Evolutionary conservation across 257 asterid genomes (phyloP).

Genomic region (Verbascum thapsus): DNA sequence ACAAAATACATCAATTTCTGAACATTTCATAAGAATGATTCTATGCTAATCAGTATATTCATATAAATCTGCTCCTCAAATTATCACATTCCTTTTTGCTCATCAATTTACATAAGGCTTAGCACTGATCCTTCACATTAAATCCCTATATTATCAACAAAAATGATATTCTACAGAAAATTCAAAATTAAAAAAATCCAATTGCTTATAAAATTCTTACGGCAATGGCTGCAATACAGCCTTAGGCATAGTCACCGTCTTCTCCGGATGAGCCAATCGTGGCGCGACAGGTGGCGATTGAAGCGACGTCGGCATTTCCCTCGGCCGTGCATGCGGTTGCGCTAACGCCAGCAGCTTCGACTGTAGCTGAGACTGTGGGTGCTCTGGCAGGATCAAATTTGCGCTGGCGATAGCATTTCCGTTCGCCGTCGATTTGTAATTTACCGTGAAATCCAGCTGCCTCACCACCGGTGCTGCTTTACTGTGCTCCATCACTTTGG

Average conservation of each 20-base stretch:
- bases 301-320: constrained; percentile 40
- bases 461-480: constrained; percentile 38
- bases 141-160: too few species aligned
- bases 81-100: too few species aligned
- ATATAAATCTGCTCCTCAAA: too few species aligned
- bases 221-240: constrained; percentile 34
- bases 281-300: constrained; percentile 34
- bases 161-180: too few species aligned
- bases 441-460: constrained; percentile 44
- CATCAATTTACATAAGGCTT: too few species aligned
- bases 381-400: constrained; percentile 47
- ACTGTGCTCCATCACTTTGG: constrained; percentile 49
- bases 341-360: constrained; percentile 47
- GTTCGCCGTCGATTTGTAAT: not conserved
- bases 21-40: too few species aligned
- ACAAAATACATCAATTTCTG: too few species aligned
- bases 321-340: constrained; percentile 38
- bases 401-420: constrained; percentile 26
- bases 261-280: constrained; percentile 35
- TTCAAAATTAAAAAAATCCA: too few species aligned
- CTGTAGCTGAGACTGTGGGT: constrained; percentile 52
- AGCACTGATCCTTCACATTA: too few species aligned
- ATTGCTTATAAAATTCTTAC: constrained; percentile 46
- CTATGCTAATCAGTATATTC: too few species aligned
- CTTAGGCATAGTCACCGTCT: constrained; percentile 30